Evolutionary conservation across 345 rosid species (phyloP), one percentile per base, ranked within the genome.

Genomic region (Sisymbrium irio): DNA sequence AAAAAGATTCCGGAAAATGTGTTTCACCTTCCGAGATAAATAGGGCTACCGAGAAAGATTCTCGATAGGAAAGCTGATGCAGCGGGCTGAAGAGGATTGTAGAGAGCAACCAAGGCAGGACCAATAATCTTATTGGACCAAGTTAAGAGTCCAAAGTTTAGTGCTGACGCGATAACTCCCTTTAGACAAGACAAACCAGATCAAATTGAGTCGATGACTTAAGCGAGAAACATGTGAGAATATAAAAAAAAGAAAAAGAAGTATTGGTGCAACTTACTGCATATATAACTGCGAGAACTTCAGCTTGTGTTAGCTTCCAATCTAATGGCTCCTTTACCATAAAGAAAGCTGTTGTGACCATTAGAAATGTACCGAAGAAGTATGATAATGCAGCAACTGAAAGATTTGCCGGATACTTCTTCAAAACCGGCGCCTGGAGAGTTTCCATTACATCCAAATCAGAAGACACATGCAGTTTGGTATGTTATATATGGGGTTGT

Each of bases 101-200:
- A 95, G 20, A 95, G 93, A 69, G 99, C 91, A 69, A 95, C 99
- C 84, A 95, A 80, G 60, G 99, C 81, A 55, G 99, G 99, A 41
- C 97, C 99, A 76, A 95, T 72, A 61, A 90, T 90, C 85, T 95
- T 95, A 81, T 95, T 95, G 62, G 90, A 95, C 99, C 99, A 95
- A 17, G 99, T 92, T 62, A 95, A 58, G n/a, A 95, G 82, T 69
- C 94, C 97, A 81, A 85, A 95, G 81, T 88, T 92, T 44, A 95
- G 70, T 41, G 99, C 97, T 72, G 99, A 92, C 22, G 97, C 97
- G 65, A 90, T 75, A 74, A 83, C 74, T 71, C 99, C 97, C 97
- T 92, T 76, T 6, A 53, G 51, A 79, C 75, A 61, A 77, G 49
- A 71, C 9, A 11, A 61, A 41, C 33, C 54, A 53, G 9, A 44